Conservation (phyloP, 208 protist species). For the Endotrypanum monterogeii region DNA sequence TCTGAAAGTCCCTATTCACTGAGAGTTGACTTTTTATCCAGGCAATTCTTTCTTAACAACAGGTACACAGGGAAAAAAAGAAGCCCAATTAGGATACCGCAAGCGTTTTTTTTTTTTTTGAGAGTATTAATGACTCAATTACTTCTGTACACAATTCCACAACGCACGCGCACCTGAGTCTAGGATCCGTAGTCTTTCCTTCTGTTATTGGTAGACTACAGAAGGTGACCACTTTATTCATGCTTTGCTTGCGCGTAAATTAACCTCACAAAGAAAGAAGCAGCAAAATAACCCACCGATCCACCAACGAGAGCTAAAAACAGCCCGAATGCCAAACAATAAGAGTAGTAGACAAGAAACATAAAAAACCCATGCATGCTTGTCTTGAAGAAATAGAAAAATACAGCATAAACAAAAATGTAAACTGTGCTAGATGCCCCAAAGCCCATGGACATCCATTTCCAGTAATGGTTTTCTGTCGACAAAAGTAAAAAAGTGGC, state of each 20-base stretch:
- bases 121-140: background rate
- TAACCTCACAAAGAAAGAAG: conserved; percentile 46
- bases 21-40: background rate
- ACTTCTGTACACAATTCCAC: background rate
- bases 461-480: conserved; percentile 93
- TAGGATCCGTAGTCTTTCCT: conserved; percentile 3
- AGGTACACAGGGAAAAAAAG: conserved; percentile 7
- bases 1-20: background rate
- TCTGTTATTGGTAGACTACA: background rate
- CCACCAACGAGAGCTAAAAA: conserved; percentile 47
- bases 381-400: conserved; percentile 25
- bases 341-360: conserved; percentile 27
- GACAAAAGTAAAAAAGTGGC: conserved; percentile 94
- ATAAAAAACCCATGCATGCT: conserved; percentile 18
- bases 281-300: conserved; percentile 37
- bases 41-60: conserved; percentile 4
- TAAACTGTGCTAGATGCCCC: conserved; percentile 84
- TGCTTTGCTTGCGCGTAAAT: conserved; percentile 58
- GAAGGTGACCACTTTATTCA: conserved; percentile 23
- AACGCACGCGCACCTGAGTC: background rate
- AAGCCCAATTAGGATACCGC: background rate
- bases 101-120: background rate
- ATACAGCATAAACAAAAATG: conserved; percentile 86
- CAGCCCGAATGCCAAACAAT: conserved; percentile 13
- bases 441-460: conserved; percentile 92